phyloP scores from a whole-genome alignment of 345 rosid genomes.

The Geranium rotundifolium region DNA sequence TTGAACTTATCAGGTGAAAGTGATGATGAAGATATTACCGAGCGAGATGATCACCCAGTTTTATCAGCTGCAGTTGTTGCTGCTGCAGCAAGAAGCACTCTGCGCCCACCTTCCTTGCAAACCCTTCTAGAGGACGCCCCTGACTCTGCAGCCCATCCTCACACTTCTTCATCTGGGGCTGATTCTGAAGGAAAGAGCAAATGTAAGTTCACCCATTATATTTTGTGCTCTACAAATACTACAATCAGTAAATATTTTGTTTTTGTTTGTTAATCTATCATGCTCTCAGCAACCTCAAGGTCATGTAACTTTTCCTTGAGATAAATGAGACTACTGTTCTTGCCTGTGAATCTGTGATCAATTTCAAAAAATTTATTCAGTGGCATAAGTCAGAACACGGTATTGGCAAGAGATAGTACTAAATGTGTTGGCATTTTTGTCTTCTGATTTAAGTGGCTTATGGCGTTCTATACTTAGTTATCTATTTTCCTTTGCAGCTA shows the following conservation, averaged over 20 bases:
- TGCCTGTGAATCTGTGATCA: no score
- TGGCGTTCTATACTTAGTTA: slow-evolving; percentile 10
- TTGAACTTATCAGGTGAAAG: slow-evolving; percentile 59
- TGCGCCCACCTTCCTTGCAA: slow-evolving; percentile 92
- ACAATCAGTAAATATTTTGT: not conserved
- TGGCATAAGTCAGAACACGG: not conserved
- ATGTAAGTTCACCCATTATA: slow-evolving; percentile 26
- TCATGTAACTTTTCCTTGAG: no score
- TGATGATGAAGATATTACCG: slow-evolving; percentile 60
- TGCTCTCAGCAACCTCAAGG: not conserved
- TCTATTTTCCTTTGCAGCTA: slow-evolving; percentile 46
- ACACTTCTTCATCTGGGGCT: slow-evolving; percentile 83
- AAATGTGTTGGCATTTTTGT: slow-evolving; percentile 2
- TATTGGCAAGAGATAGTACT: not conserved
- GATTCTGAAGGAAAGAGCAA: slow-evolving; percentile 98
- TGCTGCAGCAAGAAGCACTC: slow-evolving; percentile 84
- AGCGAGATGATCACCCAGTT: slow-evolving; percentile 42
- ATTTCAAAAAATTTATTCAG: not conserved
- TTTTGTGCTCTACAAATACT: not conserved
- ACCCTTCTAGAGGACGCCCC: slow-evolving; percentile 77
- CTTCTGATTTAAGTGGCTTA: not conserved
- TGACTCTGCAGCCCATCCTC: slow-evolving; percentile 54
- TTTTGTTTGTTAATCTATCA: not conserved
- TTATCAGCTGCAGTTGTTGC: slow-evolving; percentile 87
- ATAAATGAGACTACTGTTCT: no score